A percentile compares a stretch with the other conserved stretches of the same genome.
phyloP scores from a whole-genome alignment of 371 early-diverging fungal species.

The Sporodiniella umbellata region DNA sequence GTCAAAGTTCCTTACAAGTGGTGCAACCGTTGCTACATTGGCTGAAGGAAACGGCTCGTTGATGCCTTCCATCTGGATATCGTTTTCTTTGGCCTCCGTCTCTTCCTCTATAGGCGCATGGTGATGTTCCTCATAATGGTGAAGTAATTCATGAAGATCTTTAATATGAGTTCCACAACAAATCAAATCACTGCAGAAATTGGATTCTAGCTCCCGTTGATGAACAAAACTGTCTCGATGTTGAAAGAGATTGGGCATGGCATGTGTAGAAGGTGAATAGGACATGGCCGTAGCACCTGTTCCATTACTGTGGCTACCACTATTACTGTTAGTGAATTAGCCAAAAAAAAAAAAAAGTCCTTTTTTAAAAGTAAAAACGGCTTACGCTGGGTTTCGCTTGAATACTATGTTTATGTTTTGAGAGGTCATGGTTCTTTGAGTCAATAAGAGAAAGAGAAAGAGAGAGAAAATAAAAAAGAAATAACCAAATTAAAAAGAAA shows the following conservation, averaged over 20 bases:
- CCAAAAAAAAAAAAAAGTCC: not conserved
- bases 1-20: conserved; percentile 11
- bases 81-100: conserved; percentile 19
- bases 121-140: conserved; percentile 92
- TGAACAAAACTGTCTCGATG: conserved; percentile 66
- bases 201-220: conserved; percentile 78
- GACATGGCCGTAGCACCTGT: conserved; percentile 14
- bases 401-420: conserved; percentile 24
- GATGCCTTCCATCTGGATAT: conserved; percentile 10
- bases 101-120: conserved; percentile 79
- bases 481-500: conserved; percentile 2
- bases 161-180: conserved; percentile 86
- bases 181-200: conserved; percentile 85
- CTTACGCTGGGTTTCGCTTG: conserved; percentile 23
- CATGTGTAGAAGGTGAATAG: conserved; percentile 24
- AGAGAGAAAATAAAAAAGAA: not conserved
- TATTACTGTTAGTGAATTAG: too few species aligned
- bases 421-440: conserved; percentile 14
- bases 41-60: conserved; percentile 17
- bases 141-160: conserved; percentile 86
- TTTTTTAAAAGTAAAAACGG: not conserved
- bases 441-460: not conserved
- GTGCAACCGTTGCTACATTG: conserved; percentile 23
- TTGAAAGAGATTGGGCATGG: conserved; percentile 32
- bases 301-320: not conserved